Evolutionary conservation across 2,329 filamentous ascomycete species (phyloP).

Genomic region (Celoporthe dispersa): DNA sequence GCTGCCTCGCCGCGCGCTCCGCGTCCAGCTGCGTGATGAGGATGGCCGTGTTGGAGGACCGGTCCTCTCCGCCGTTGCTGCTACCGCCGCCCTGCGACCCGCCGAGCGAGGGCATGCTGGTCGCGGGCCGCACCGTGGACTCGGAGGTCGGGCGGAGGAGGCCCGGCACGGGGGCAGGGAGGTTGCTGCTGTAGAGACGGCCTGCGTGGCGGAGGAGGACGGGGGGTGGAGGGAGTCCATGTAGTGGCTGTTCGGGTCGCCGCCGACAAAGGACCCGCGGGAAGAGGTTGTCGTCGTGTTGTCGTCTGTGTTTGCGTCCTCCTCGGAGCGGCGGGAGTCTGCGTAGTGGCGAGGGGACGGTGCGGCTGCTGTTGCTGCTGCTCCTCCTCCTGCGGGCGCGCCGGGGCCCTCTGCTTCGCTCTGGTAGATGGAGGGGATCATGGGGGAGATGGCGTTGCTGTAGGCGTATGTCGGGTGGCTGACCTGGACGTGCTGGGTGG

Average conservation of each 20-base stretch:
- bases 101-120: conserved; percentile 48
- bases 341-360: not conserved
- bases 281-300: conserved; percentile 37
- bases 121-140: conserved; percentile 52
- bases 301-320: conserved; percentile 34
- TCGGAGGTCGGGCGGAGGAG: conserved; percentile 46
- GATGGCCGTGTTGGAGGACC: conserved; percentile 53
- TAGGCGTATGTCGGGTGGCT: conserved; percentile 34
- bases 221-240: conserved; percentile 48
- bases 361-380: too few species aligned
- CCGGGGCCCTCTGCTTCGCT: conserved; percentile 21
- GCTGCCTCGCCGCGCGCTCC: conserved; percentile 59
- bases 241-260: conserved; percentile 45
- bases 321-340: conserved; percentile 42
- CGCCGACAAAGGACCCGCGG: conserved; percentile 51
- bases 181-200: conserved; percentile 30
- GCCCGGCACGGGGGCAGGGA: conserved; percentile 32
- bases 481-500: conserved; percentile 20
- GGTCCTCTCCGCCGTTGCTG: conserved; percentile 32
- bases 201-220: conserved; percentile 39
- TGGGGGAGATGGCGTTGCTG: conserved; percentile 36
- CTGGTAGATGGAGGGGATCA: conserved; percentile 40
- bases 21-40: conserved; percentile 58
- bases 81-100: conserved; percentile 32
- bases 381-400: not conserved